Evolutionary conservation across 441 rosid genomes (phyloP).

Genomic region (Gossypium aridum): DNA sequence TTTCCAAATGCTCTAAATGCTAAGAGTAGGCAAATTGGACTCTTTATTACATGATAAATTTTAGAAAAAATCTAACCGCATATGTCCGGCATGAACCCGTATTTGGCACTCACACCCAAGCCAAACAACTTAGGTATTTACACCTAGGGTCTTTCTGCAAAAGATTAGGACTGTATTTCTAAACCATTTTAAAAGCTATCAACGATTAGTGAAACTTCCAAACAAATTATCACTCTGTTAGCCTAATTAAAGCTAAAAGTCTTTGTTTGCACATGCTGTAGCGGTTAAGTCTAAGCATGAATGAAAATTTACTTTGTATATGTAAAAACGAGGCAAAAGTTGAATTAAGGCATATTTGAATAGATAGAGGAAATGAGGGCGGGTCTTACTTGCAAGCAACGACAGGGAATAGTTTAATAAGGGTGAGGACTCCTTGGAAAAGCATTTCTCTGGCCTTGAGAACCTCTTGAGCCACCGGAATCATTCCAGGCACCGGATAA

Average conservation of each 20-base stretch:
- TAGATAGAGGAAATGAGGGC: neutral
- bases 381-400: constrained; percentile 70
- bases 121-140: neutral
- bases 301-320: neutral
- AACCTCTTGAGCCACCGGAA: constrained; percentile 62
- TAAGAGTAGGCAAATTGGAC: too few relatives aligned
- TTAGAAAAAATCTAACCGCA: too few relatives aligned
- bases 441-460: constrained; percentile 47
- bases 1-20: neutral
- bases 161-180: neutral
- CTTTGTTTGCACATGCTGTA: neutral
- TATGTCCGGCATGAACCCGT: too few relatives aligned
- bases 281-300: neutral
- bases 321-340: neutral
- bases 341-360: neutral
- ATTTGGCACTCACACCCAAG: too few relatives aligned
- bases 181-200: neutral
- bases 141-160: neutral
- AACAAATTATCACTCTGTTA: neutral
- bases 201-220: neutral
- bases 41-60: too few relatives aligned
- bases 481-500: constrained; percentile 44
- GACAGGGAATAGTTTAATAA: constrained; percentile 48
- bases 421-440: constrained; percentile 46
- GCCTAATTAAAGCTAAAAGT: neutral